Conservation (phyloP, 2,329 filamentous ascomycete species). For the Botrytis porri region DNA sequence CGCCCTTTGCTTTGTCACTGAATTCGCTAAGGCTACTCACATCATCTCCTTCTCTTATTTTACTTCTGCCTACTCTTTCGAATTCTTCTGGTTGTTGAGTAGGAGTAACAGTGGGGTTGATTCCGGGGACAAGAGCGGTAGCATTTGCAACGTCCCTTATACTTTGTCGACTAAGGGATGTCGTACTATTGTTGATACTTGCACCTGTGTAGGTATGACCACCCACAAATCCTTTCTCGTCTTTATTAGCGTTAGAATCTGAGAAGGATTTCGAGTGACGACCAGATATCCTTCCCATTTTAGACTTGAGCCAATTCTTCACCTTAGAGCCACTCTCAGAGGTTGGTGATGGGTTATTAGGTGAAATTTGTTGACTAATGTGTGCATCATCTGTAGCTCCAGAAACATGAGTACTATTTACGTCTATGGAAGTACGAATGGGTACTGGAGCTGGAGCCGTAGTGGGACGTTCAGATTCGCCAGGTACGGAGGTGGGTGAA, state of each 20-base stretch:
- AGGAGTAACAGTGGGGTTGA: neutral
- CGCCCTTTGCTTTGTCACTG: neutral
- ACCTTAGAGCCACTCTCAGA: constrained; percentile 29
- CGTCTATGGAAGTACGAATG: constrained; percentile 35
- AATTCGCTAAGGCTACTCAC: constrained; percentile 6
- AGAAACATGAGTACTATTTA: constrained; percentile 25
- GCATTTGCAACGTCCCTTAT: neutral
- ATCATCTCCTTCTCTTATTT: neutral
- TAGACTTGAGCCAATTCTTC: constrained; percentile 55
- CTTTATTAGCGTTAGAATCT: constrained; percentile 8
- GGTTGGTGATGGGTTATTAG: constrained; percentile 24
- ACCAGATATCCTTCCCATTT: constrained; percentile 42
- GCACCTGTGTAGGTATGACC: constrained; percentile 48
- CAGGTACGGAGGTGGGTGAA: neutral
- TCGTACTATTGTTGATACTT: constrained; percentile 46
- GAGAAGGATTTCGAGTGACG: constrained; percentile 28
- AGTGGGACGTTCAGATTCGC: constrained; percentile 16
- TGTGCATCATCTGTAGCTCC: constrained; percentile 29
- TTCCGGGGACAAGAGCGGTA: neutral
- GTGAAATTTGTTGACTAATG: constrained; percentile 24
- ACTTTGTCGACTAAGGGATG: constrained; percentile 21
- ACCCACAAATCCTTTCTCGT: constrained; percentile 47
- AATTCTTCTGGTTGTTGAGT: neutral
- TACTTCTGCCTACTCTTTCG: neutral
- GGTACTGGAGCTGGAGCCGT: constrained; percentile 10